These are phyloP conservation scores for Chaetomidium leptoderma DNA, from an alignment of 495 filamentous ascomycete genomes.

Conservation along the genomic window DNA sequence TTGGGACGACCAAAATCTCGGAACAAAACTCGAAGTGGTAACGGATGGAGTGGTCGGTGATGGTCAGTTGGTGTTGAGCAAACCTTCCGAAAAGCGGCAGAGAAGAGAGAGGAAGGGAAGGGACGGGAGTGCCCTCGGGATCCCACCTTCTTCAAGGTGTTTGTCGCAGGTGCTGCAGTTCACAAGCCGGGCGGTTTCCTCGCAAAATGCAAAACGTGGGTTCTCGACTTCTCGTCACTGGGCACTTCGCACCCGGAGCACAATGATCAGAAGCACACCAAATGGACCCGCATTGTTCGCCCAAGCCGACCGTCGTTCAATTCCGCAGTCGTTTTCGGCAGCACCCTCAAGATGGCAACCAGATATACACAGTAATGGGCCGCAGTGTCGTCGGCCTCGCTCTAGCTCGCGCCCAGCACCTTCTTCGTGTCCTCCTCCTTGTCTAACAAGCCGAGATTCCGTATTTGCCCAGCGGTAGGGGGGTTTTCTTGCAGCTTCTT, in stretches of 20 bases:
- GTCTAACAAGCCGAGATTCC: conserved; percentile 75
- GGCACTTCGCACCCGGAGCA: background rate
- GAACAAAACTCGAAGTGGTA: background rate
- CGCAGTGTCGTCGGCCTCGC: background rate
- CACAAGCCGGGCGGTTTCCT: background rate
- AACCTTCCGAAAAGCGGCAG: background rate
- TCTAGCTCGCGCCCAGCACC: conserved; percentile 45
- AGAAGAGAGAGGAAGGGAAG: background rate
- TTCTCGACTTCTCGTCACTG: no score
- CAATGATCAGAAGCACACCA: background rate
- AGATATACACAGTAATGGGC: conserved; percentile 22
- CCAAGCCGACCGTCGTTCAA: background rate
- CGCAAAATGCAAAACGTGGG: background rate
- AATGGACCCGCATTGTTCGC: background rate
- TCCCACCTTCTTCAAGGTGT: background rate
- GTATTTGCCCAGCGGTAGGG: conserved; percentile 67
- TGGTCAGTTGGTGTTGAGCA: no score
- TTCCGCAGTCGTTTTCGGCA: background rate
- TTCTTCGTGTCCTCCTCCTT: conserved; percentile 74
- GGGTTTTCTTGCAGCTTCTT: conserved; percentile 71
- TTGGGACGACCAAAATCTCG: background rate
- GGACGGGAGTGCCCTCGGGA: background rate
- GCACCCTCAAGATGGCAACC: background rate
- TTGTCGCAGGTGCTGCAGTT: background rate
- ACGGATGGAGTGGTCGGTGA: background rate